These are phyloP conservation scores for carrot (Daucus carota) DNA, from an alignment of 129 eudicot species.

Conservation along the genomic window DH1_v3.0 NC_030383.2:7908001-7908500, in stretches of 20 bases:
- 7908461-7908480: background rate
- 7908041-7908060: too few relatives aligned
- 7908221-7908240: constrained; percentile 35
- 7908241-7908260: constrained; percentile 54
- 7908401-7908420: constrained; percentile 87
- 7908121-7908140: constrained; percentile 60
- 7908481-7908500: too few relatives aligned
- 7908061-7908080: background rate
- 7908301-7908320: constrained; percentile 39
- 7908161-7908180: constrained; percentile 62
- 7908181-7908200: constrained; percentile 75
- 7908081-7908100: background rate
- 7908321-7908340: constrained; percentile 63
- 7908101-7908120: constrained; percentile 25
- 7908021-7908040: too few relatives aligned
- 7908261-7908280: constrained; percentile 95
- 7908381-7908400: constrained; percentile 93
- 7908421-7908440: constrained; percentile 88
- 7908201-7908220: constrained; percentile 52
- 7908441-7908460: background rate
- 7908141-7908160: constrained; percentile 91
- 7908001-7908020: too few relatives aligned
- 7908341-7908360: constrained; percentile 52
- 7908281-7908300: constrained; percentile 91
- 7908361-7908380: constrained; percentile 62